Base-by-base conservation (phyloP, 768 basidiomycete species). In the Erythrobasidium yunnanense region DNA sequence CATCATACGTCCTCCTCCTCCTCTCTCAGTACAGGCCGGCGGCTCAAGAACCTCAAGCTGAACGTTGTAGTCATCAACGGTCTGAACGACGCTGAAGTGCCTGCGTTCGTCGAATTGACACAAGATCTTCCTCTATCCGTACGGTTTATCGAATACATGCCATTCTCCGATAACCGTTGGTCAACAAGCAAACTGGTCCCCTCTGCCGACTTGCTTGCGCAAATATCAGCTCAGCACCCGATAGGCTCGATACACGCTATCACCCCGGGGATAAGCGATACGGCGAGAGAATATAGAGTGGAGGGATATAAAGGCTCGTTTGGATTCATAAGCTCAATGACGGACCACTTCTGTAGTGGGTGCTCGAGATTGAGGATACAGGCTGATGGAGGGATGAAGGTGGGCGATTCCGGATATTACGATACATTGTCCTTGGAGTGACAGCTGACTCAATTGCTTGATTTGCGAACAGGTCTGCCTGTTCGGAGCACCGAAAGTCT, bases 81-180 rank as follows among this genome's bases (percentile, higher is more conserved):
- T 20, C 77, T 93, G 30, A 92, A 92, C 71, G 87, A 90, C 71
- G 75, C 78, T n/a, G 88, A 92, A 75, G 78, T 89, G 13, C 74
- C 83, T 1, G 85, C 86, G 65, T 91, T 92, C 73, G 83, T 89
- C 42, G 82, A 85, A 71, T 78, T 91, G 76, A 87, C 87, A 3
- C 83, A 81, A 70, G 77, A 85, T 49, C 79, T 79, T 49, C 75
- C 77, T 1, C 76, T 90, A 25, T 87, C 83, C 38, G 83, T 90
- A 42, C 83, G 90, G 35, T 90, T 92, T 75, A 92, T 91, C 66
- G 89, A 91, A 75, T 92, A 87, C 73, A 92, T 93, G 90, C 88
- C 90, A 11, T 93, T 93, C 75, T 86, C 84, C 70, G 90, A 86
- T 87, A 69, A 92, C 70, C 83, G 85, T 73, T 92, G 90, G 90